Evolutionary conservation across 2,329 filamentous ascomycete species (phyloP), one percentile per base, ranked within the genome.

Genomic region (Neocatenulostroma microsporum): DNA sequence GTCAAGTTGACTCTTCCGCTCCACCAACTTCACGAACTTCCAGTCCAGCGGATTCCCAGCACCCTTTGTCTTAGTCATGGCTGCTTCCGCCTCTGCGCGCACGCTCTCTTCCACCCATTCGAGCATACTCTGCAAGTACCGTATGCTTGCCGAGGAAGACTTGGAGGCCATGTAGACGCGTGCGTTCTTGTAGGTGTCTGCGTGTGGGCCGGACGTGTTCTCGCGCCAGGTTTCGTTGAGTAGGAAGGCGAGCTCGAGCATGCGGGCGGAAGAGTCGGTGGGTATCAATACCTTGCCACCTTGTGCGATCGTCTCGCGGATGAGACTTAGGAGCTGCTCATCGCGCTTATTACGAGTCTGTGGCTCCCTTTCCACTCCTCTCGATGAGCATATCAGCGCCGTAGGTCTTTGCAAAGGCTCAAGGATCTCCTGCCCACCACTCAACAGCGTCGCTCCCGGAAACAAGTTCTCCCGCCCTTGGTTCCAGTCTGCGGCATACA

Each of bases 51-150:
- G 88, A 0, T 84, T 83, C 49, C 70, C 77, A 11, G 28, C 15
- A 11, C 67, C 63, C 18, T 67, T 66, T 12, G 37, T 42, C 21
- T 32, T 39, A 3, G 45, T 51, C 48, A 69, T 69, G 19, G 58
- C 64, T 31, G 65, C 65, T 37, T 58, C 63, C 44, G 59, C 63
- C 46, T 96, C 89, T 37, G 87, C 80, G 27, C 94, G 82, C 41
- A 98, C 93, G 40, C 80, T 82, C 54, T 95, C 88, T 56, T 96
- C 88, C 88, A 98, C 96, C 91, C 91, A 98, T 57, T 98, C 91
- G 21, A 98, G 69, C 84, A 98, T 94, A 59, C 89, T 95, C 48
- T 88, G 76, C 18, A 89, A 84, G 48, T 95, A 85, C 35, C 86
- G 76, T 72, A 96, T 84, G 0, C 88, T 94, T 44, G 86, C 88